Evolutionary conservation across 768 basidiomycete species (phyloP).

Genomic region (Sporobolomyces phaffii): DNA sequence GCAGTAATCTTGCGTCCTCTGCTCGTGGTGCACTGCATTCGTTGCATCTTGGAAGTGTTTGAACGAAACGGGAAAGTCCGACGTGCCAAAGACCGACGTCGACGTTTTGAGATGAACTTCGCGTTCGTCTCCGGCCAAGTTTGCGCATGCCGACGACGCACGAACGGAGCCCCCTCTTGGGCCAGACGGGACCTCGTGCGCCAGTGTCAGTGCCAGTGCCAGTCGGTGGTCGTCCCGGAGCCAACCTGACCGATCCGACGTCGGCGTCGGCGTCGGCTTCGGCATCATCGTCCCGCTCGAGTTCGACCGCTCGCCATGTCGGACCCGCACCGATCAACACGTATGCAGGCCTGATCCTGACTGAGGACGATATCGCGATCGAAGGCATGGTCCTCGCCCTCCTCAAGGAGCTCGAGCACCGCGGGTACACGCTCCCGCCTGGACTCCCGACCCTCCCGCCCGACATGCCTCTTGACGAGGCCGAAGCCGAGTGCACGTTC

Average conservation of each 20-base stretch:
- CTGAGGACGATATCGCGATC: slow-evolving; percentile 38
- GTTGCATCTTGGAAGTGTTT: no score
- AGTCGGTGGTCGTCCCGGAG: no score
- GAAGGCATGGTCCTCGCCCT: slow-evolving; percentile 37
- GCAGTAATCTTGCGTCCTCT: background rate
- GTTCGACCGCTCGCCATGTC: background rate
- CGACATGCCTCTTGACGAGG: slow-evolving; percentile 36
- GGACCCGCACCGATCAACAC: slow-evolving; percentile 1
- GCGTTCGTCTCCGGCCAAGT: no score
- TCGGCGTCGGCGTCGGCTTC: background rate
- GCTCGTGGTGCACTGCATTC: background rate
- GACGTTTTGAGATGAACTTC: no score
- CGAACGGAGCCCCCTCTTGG: no score
- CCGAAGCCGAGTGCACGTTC: slow-evolving; percentile 27
- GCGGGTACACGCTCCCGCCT: slow-evolving; percentile 31
- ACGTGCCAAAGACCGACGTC: no score
- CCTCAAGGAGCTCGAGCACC: slow-evolving; percentile 18
- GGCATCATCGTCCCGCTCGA: background rate
- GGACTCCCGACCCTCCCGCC: slow-evolving; percentile 22
- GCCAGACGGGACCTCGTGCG: no score
- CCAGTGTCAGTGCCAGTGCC: no score
- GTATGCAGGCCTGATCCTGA: slow-evolving; percentile 17
- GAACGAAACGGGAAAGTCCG: no score
- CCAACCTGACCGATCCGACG: no score
- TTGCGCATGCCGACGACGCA: no score